Conservation (phyloP, 495 filamentous ascomycete species). For the Talaromyces adpressus region DNA sequence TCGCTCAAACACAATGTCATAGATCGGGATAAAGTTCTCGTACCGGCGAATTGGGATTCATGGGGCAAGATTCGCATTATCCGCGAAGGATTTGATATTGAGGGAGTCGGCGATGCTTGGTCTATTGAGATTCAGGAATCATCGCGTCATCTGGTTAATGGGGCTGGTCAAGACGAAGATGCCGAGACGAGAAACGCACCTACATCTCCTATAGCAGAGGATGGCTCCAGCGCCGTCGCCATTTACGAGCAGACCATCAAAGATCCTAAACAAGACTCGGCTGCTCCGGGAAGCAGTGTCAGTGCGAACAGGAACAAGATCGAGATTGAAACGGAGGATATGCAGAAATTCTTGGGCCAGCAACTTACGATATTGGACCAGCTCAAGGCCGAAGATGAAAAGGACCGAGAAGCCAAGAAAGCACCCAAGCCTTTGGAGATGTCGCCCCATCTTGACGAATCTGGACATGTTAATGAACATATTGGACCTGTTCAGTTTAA, state of each 20-base stretch:
- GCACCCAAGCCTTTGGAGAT: slow-evolving; percentile 37
- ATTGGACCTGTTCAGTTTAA: slow-evolving; percentile 97
- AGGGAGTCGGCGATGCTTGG: slow-evolving; percentile 79
- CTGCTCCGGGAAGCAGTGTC: slow-evolving; percentile 41
- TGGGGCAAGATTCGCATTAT: slow-evolving; percentile 96
- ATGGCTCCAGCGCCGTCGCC: slow-evolving; percentile 53
- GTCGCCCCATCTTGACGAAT: slow-evolving; percentile 34
- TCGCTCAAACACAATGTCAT: slow-evolving; percentile 91
- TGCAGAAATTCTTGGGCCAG: slow-evolving; percentile 68
- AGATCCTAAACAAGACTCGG: slow-evolving; percentile 57
- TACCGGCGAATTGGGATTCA: slow-evolving; percentile 96
- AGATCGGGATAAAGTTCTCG: slow-evolving; percentile 87
- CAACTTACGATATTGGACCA: slow-evolving; percentile 70
- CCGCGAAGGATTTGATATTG: slow-evolving; percentile 90
- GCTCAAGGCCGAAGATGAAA: slow-evolving; percentile 57
- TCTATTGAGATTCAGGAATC: slow-evolving; percentile 66
- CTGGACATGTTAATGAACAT: slow-evolving; percentile 71
- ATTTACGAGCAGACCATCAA: slow-evolving; percentile 75
- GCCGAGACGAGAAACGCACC: slow-evolving; percentile 13
- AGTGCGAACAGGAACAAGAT: slow-evolving; percentile 34
- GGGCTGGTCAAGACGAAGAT: slow-evolving; percentile 11
- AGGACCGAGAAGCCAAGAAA: slow-evolving; percentile 35
- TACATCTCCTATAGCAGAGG: slow-evolving; percentile 26
- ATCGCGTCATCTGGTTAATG: slow-evolving; percentile 24
- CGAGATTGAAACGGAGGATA: slow-evolving; percentile 69